Evolutionary conservation across 2,329 filamentous ascomycete genomes (phyloP).

Genomic region (Ophiostoma ips): DNA sequence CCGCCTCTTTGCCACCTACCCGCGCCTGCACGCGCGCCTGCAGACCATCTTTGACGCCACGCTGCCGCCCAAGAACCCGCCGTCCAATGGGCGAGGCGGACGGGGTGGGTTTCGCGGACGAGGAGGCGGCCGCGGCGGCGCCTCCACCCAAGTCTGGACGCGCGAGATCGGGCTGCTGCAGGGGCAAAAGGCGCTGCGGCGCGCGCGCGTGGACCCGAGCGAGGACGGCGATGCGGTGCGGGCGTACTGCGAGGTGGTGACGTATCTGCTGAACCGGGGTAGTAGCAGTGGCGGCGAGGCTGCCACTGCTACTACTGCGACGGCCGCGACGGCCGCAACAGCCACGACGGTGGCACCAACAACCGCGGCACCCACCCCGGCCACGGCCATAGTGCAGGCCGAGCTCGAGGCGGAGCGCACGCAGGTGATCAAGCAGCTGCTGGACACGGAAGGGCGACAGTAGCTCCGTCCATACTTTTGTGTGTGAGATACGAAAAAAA

Average conservation of each 20-base stretch:
- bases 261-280: constrained; percentile 30
- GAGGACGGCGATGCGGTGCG: constrained; percentile 44
- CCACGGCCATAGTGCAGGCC: constrained; percentile 27
- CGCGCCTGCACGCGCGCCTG: constrained; percentile 32
- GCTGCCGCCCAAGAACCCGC: constrained; percentile 25
- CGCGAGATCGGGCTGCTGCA: constrained; percentile 42
- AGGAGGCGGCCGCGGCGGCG: not conserved
- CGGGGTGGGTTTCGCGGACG: not conserved
- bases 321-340: constrained; percentile 20
- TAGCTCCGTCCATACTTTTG: no score
- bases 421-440: constrained; percentile 33
- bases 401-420: constrained; percentile 36
- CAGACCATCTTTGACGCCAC: constrained; percentile 35
- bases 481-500: not conserved
- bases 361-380: not conserved
- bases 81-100: not conserved
- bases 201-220: constrained; percentile 33
- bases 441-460: constrained; percentile 27
- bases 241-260: constrained; percentile 45
- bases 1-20: constrained; percentile 39
- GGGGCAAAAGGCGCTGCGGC: constrained; percentile 39
- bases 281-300: no score
- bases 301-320: constrained; percentile 6
- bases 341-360: constrained; percentile 15
- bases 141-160: constrained; percentile 32